A percentile compares a stretch with the other conserved stretches of the same genome.
Evolutionary conservation across 108 stramenopile species (phyloP).

Genomic region (Nitzschia inconspicua): DNA sequence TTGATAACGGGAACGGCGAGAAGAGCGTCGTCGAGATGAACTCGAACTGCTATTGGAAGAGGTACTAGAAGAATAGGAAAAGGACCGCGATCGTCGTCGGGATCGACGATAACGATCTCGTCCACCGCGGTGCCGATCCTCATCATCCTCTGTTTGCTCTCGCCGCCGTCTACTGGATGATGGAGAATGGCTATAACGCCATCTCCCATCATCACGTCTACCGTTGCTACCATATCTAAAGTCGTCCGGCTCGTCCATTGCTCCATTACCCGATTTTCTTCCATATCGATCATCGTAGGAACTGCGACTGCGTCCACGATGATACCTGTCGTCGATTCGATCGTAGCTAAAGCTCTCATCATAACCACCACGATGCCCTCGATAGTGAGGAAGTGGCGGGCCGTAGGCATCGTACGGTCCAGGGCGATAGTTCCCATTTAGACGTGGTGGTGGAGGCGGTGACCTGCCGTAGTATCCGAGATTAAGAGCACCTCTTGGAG

Average conservation of each 20-base stretch:
- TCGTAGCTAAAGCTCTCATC: neutral
- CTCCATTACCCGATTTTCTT: too few species aligned
- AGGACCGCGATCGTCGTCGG: conserved; percentile 6
- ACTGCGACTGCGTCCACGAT: neutral
- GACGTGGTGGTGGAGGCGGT: conserved; percentile 1
- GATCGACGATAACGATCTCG: neutral
- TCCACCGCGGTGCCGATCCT: conserved; percentile 3
- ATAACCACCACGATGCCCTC: neutral
- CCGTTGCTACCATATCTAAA: too few species aligned
- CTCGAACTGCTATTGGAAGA: conserved; percentile 7
- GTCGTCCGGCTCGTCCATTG: too few species aligned
- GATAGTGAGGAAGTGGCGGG: neutral
- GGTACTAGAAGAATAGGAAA: neutral
- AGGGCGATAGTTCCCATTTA: neutral
- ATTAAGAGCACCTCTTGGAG: too few species aligned
- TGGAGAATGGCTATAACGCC: conserved; percentile 16
- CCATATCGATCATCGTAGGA: neutral
- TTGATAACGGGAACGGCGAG: conserved; percentile 4
- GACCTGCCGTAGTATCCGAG: neutral
- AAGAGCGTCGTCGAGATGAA: conserved; percentile 4
- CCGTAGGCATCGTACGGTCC: neutral
- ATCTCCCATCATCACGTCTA: conserved; percentile 4
- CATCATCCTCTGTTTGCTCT: conserved; percentile 18
- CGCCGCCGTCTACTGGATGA: conserved; percentile 1
- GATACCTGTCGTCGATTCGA: neutral